Conservation (phyloP, 176 grass and related monocot species). For the Elymus sibiricus region DNA sequence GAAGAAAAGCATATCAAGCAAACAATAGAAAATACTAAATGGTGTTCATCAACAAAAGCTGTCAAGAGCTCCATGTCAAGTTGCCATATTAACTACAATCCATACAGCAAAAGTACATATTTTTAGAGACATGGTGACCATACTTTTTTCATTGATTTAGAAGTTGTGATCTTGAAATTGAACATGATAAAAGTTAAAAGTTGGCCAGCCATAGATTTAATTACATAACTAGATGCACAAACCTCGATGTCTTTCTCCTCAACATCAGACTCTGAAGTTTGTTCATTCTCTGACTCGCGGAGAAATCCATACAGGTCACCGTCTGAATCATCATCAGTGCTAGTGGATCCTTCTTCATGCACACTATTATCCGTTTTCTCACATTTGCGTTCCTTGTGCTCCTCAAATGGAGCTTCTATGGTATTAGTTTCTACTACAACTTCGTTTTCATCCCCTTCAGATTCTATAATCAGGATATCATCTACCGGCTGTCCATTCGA, state of each 20-base stretch:
- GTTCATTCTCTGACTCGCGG: conserved; percentile 60
- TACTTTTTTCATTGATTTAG: background rate
- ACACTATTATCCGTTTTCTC: background rate
- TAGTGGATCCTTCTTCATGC: conserved; percentile 35
- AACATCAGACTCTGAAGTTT: conserved; percentile 42
- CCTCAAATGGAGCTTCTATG: conserved; percentile 12
- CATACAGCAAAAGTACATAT: background rate
- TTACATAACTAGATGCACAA: conserved; percentile 25
- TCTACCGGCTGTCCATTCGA: conserved; percentile 23
- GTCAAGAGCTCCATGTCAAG: background rate
- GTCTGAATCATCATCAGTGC: conserved; percentile 42
- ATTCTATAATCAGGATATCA: conserved; percentile 21
- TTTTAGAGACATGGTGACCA: background rate
- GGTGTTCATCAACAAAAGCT: background rate
- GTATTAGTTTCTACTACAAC: background rate
- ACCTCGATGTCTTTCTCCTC: conserved; percentile 65
- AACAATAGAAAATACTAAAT: background rate
- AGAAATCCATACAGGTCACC: conserved; percentile 53
- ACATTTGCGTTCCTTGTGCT: background rate
- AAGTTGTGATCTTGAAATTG: conserved; percentile 9
- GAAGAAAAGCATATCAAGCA: background rate
- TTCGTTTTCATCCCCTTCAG: conserved; percentile 22
- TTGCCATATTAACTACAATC: conserved; percentile 11
- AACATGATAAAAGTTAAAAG: conserved; percentile 31
- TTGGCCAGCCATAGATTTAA: conserved; percentile 5